Evolutionary conservation across 805 yeast genomes (phyloP).

Genomic region (Tetrapisispora phaffii): DNA sequence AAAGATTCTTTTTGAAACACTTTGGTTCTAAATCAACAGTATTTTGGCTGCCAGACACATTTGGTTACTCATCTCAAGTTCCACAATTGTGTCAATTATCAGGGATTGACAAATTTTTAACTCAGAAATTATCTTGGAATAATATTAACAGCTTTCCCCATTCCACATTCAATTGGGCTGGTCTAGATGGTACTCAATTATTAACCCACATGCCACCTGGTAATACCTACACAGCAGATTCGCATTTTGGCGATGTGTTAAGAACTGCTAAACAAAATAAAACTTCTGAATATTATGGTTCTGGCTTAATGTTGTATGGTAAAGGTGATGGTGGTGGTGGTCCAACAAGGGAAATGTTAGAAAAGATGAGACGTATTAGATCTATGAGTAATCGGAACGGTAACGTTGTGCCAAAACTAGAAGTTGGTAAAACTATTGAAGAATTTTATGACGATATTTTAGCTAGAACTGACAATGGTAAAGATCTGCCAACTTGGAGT

Average conservation of each 20-base stretch:
- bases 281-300: conserved; percentile 68
- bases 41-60: conserved; percentile 96
- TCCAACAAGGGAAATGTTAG: conserved; percentile 87
- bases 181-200: conserved; percentile 87
- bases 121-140: conserved; percentile 95
- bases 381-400: conserved; percentile 79
- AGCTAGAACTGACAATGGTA: conserved; percentile 53
- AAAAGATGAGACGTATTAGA: conserved; percentile 82
- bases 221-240: conserved; percentile 87
- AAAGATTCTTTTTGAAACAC: conserved; percentile 67
- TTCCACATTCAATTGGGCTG: conserved; percentile 90
- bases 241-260: conserved; percentile 85
- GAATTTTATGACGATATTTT: conserved; percentile 66
- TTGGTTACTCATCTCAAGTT: conserved; percentile 90
- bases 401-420: conserved; percentile 62
- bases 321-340: conserved; percentile 99
- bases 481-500: conserved; percentile 70
- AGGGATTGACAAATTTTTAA: conserved; percentile 73
- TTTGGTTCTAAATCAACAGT: conserved; percentile 68
- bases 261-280: conserved; percentile 75
- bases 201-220: conserved; percentile 97
- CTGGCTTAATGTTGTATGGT: conserved; percentile 76
- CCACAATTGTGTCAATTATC: conserved; percentile 89
- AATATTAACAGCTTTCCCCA: conserved; percentile 86
- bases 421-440: conserved; percentile 62